These are phyloP conservation scores for Datisca glomerata DNA, from an alignment of 306 rosid genomes.

Conservation along the genomic window DNA sequence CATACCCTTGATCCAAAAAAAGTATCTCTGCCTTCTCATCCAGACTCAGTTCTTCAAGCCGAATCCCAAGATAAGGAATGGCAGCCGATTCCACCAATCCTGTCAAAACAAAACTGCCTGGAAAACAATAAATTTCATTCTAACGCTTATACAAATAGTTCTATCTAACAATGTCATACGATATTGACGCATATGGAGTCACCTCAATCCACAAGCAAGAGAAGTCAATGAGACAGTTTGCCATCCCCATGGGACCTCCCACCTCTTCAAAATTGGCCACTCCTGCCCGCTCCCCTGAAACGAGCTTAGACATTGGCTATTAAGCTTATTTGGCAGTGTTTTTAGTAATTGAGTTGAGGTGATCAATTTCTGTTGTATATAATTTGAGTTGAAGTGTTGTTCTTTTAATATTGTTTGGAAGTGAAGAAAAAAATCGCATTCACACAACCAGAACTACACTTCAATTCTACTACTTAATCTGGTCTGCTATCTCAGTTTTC, in stretches of 20 bases:
- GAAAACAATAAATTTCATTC: constrained; percentile 36
- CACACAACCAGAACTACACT: neutral
- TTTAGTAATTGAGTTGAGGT: neutral
- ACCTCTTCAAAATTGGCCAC: constrained; percentile 68
- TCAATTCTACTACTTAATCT: neutral
- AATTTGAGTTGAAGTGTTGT: no score
- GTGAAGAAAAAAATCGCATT: neutral
- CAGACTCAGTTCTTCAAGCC: constrained; percentile 47
- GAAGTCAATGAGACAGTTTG: constrained; percentile 77
- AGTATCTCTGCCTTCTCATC: constrained; percentile 87
- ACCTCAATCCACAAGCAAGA: constrained; percentile 92
- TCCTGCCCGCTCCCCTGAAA: constrained; percentile 44
- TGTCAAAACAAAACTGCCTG: constrained; percentile 98
- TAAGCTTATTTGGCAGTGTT: neutral
- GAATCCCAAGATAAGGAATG: constrained; percentile 73
- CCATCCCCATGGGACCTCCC: constrained; percentile 99
- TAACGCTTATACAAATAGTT: neutral
- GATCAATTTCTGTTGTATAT: neutral
- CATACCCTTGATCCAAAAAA: constrained; percentile 73
- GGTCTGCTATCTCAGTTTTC: neutral
- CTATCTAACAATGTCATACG: neutral
- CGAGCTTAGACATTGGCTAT: neutral
- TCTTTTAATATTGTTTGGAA: no score
- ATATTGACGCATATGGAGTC: constrained; percentile 5
- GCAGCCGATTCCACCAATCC: constrained; percentile 82